Conservation (phyloP, 2,329 filamentous ascomycete species). For the Xylariaceae sp. region DNA sequence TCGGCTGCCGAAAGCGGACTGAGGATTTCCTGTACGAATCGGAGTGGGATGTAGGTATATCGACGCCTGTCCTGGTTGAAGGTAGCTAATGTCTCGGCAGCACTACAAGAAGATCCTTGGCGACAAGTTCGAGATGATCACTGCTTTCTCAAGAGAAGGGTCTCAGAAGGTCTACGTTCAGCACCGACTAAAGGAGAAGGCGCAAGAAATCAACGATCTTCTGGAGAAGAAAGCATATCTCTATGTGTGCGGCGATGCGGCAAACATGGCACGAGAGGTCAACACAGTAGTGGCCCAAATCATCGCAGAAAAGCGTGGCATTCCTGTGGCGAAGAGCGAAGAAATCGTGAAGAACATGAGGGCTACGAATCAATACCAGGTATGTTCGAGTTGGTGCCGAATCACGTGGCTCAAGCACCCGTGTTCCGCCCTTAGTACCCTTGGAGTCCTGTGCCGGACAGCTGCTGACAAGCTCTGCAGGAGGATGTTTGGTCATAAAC, state of each 20-base stretch:
- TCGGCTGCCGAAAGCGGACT: conserved; percentile 78
- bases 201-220: conserved; percentile 79
- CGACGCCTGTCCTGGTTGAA: background rate
- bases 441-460: background rate
- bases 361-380: conserved; percentile 92
- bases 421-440: background rate
- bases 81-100: conserved; percentile 38
- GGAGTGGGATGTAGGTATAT: conserved; percentile 76
- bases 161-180: conserved; percentile 94
- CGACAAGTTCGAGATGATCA: conserved; percentile 83
- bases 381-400: conserved; percentile 29
- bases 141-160: conserved; percentile 87
- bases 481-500: conserved; percentile 65
- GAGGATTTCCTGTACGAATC: conserved; percentile 90
- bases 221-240: conserved; percentile 84
- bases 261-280: conserved; percentile 93
- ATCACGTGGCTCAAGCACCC: too few species aligned
- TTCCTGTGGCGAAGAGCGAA: conserved; percentile 82
- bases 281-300: conserved; percentile 83
- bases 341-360: conserved; percentile 97
- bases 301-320: conserved; percentile 72
- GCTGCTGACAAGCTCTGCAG: conserved; percentile 34
- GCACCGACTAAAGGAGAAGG: conserved; percentile 77
- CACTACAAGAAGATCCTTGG: conserved; percentile 76
- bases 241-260: conserved; percentile 96